phyloP scores from a whole-genome alignment of 1,284 basidiomycete species.

The Farysia itapuensis region DNA sequence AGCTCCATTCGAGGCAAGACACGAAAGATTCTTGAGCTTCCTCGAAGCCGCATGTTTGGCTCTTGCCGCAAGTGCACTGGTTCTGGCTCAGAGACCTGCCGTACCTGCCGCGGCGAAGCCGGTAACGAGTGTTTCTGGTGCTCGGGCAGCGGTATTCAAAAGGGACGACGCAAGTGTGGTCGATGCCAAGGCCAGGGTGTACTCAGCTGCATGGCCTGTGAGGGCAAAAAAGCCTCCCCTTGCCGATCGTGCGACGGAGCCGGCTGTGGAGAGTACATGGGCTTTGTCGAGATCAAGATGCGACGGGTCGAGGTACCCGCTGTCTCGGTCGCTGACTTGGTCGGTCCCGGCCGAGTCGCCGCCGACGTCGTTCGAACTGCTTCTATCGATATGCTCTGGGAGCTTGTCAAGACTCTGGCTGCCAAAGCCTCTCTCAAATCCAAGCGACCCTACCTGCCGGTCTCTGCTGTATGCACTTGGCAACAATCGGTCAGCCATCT shows the following conservation, averaged over 20 bases:
- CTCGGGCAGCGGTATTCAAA: constrained; percentile 34
- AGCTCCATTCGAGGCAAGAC: constrained; percentile 33
- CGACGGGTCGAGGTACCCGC: constrained; percentile 40
- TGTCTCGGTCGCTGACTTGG: constrained; percentile 34
- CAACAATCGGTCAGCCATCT: constrained; percentile 32
- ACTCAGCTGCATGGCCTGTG: constrained; percentile 34
- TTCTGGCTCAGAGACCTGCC: constrained; percentile 25
- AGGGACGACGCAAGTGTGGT: constrained; percentile 37
- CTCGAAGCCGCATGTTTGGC: constrained; percentile 12
- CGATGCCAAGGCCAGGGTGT: constrained; percentile 38
- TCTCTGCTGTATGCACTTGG: constrained; percentile 42
- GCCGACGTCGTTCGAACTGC: constrained; percentile 23
- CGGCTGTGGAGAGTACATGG: constrained; percentile 31
- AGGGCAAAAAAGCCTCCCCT: constrained; percentile 24
- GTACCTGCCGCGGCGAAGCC: constrained; percentile 32
- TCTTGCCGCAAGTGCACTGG: constrained; percentile 38
- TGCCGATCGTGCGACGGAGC: constrained; percentile 40
- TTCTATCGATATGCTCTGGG: constrained; percentile 36
- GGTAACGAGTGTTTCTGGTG: constrained; percentile 52
- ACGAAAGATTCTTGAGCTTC: constrained; percentile 43
- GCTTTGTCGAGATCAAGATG: constrained; percentile 44
- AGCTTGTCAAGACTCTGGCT: constrained; percentile 35
- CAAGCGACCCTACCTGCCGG: constrained; percentile 35
- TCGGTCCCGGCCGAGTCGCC: constrained; percentile 12
- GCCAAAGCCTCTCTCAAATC: constrained; percentile 25